These are phyloP conservation scores for Tetrahymena thermophila DNA, from an alignment of 73 alveolate genomes.

Conservation along the genomic window DNA sequence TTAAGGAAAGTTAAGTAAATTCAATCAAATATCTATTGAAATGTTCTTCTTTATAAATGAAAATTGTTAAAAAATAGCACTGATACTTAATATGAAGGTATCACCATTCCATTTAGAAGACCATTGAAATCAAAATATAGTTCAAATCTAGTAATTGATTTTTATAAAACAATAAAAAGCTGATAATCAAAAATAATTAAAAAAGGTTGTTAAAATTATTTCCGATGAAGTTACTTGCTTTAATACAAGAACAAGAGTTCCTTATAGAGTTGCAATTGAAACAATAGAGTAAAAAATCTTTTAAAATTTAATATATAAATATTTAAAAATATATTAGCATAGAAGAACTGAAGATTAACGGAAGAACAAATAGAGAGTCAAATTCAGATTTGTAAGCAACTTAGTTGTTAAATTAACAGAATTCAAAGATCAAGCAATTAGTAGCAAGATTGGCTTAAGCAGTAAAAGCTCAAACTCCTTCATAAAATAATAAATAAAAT, in stretches of 20 bases:
- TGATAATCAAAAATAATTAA: not conserved
- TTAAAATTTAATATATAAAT: not conserved
- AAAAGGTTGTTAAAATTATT: constrained; percentile 61
- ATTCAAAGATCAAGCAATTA: not conserved
- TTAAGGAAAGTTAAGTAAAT: not conserved
- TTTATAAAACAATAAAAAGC: not conserved
- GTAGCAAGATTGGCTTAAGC: not conserved
- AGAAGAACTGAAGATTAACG: not conserved
- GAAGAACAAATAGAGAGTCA: not conserved
- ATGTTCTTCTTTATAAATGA: not conserved
- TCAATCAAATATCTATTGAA: not conserved
- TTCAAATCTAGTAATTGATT: not conserved
- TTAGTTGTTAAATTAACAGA: not conserved
- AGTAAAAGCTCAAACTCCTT: not conserved
- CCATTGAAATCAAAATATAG: not conserved
- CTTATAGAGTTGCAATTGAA: constrained; percentile 63
- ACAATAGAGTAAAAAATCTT: constrained; percentile 14
- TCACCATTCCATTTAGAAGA: not conserved
- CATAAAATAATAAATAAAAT: not conserved
- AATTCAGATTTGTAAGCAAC: not conserved
- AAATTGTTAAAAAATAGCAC: not conserved
- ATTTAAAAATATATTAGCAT: not conserved
- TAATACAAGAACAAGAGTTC: constrained; percentile 84
- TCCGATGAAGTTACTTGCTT: constrained; percentile 72
- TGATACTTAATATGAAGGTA: not conserved